phyloP scores from a whole-genome alignment of 2,329 filamentous ascomycete species.

The Metarhizium sp. region DNA sequence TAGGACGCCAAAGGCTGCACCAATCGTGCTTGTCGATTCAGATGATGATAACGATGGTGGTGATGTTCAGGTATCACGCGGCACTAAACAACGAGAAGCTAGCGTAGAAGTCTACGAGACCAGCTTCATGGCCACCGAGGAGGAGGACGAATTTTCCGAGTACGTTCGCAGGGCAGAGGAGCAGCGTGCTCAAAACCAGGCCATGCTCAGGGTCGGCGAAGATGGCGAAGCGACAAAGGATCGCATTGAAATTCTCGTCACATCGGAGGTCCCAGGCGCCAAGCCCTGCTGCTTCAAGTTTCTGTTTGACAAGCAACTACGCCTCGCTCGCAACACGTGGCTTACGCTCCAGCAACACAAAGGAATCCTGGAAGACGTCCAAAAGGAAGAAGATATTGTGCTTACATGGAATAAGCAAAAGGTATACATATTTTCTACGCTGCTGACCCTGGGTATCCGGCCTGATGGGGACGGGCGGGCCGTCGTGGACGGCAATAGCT shows the following conservation, averaged over 20 bases:
- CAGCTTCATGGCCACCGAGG: constrained; percentile 7
- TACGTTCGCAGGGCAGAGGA: constrained; percentile 34
- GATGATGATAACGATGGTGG: constrained; percentile 14
- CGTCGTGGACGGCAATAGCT: constrained; percentile 22
- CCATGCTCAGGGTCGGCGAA: constrained; percentile 10
- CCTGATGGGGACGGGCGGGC: constrained; percentile 31
- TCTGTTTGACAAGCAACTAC: constrained; percentile 57
- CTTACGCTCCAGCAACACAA: constrained; percentile 47
- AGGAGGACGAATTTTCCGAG: constrained; percentile 33
- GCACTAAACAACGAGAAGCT: constrained; percentile 9
- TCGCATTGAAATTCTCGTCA: constrained; percentile 34
- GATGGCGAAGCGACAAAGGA: constrained; percentile 13
- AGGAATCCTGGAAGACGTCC: constrained; percentile 22
- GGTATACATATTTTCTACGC: constrained; percentile 68
- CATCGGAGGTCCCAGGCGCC: constrained; percentile 53
- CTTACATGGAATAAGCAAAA: constrained; percentile 70
- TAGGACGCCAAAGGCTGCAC: constrained; percentile 1
- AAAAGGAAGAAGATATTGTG: constrained; percentile 49
- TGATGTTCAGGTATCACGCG: not conserved
- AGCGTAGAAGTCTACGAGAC: constrained; percentile 17
- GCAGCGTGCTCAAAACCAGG: constrained; percentile 18
- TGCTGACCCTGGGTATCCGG: constrained; percentile 55
- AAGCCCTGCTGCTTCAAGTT: constrained; percentile 49
- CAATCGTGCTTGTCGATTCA: constrained; percentile 23
- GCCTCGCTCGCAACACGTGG: constrained; percentile 61